Evolutionary conservation across 148 eudicot species (phyloP), one percentile per base, ranked within the genome.

Genomic region (Vaccinium darrowii): DNA sequence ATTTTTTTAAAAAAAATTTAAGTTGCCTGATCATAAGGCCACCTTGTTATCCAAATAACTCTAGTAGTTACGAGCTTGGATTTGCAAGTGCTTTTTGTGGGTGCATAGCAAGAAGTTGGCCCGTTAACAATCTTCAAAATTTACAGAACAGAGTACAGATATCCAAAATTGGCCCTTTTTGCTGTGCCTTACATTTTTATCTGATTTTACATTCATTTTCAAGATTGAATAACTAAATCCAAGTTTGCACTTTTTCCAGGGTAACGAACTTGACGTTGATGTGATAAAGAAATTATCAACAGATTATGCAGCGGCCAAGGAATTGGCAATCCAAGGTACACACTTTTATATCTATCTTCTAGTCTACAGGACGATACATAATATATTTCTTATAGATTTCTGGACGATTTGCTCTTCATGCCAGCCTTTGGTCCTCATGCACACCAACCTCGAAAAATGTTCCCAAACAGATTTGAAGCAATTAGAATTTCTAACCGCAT

Each of bases 261-360:
- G 94, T 36, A 85, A 25, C 88, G 98, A 94, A 85, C 94, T 96
- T 90, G 96, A 96, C 47, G 85, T 91, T 72, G 88, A 90, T 83
- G 74, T 53, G 81, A 87, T 96, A 58, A 87, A 78, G 88, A 92
- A 92, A 82, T 84, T 86, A 85, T 91, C 94, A 43, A 78, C 84
- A 7, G 94, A 93, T 52, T 96, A 96, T 91, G 95, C 91, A 81
- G 89, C 71, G 21, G 93, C 92, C 76, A 94, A 94, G 90, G 91
- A 84, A 76, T 79, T 85, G 63, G 94, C 96, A 50, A 87, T 96
- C 52, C 87, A 80, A 89, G 98, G 98, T 95, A 89, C 14, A 89
- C 11, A 65, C 3, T 23, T 16, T 21, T 76, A 4, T 53, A 50
- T 18, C 33, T 39, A 15, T 52, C 53, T 53, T 43, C 54, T 56